These are phyloP conservation scores for Colletotrichum australisinense DNA, from an alignment of 2,329 filamentous ascomycete genomes.

Conservation along the genomic window DNA sequence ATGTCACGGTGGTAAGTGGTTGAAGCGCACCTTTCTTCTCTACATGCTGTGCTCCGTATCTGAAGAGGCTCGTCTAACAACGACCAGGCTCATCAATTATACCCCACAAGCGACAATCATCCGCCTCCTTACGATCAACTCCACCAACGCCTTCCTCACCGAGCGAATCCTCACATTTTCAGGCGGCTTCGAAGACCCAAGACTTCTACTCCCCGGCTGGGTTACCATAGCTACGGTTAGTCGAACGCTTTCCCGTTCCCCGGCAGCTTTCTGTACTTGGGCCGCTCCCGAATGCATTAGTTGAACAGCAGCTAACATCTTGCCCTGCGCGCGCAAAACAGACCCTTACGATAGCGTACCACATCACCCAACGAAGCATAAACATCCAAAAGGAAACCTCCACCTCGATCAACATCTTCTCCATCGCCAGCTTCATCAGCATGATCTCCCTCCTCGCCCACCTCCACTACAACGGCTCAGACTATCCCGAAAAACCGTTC, in stretches of 20 bases:
- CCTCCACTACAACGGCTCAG: conserved; percentile 70
- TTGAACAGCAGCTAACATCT: neutral
- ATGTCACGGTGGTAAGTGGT: conserved; percentile 79
- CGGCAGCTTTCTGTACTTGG: neutral
- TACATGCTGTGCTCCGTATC: neutral
- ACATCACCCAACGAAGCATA: conserved; percentile 81
- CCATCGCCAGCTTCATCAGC: conserved; percentile 79
- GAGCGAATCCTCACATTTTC: conserved; percentile 77
- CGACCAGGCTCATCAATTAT: conserved; percentile 80
- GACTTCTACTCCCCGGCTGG: conserved; percentile 81
- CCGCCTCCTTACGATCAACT: conserved; percentile 80
- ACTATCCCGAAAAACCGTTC: conserved; percentile 69
- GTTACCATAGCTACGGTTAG: conserved; percentile 79
- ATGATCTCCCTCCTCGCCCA: conserved; percentile 77
- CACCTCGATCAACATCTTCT: conserved; percentile 82
- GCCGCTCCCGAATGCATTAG: neutral
- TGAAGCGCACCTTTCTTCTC: conserved; percentile 38
- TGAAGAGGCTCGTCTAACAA: conserved; percentile 19
- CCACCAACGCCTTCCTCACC: conserved; percentile 80
- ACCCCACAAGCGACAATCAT: conserved; percentile 84
- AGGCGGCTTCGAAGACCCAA: conserved; percentile 76
- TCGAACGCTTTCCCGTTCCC: conserved; percentile 26
- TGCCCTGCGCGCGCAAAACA: conserved; percentile 43
- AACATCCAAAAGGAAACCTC: conserved; percentile 84
- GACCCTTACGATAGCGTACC: conserved; percentile 80